Percentiles rank a stretch among this genome's conserved stretches.
Conservation (phyloP, 768 basidiomycete genomes). For the Lentinula sp. region DNA sequence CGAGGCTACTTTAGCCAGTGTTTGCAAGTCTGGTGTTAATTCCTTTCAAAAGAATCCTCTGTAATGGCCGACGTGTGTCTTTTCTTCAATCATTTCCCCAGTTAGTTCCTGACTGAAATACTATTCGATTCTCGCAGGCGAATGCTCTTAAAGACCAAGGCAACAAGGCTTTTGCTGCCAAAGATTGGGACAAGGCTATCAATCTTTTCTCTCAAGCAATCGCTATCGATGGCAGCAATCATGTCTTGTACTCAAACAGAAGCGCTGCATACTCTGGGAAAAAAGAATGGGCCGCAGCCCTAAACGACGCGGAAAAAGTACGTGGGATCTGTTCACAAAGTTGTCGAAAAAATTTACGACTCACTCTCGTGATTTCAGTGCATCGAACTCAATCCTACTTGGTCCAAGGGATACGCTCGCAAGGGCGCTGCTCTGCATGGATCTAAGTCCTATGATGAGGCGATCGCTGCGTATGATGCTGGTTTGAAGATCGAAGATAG, state of each 20-base stretch:
- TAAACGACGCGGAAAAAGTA: slow-evolving; percentile 90
- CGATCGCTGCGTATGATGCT: slow-evolving; percentile 75
- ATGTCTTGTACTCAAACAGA: slow-evolving; percentile 89
- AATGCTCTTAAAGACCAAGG: slow-evolving; percentile 82
- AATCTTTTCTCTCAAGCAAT: slow-evolving; percentile 80
- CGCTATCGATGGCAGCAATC: slow-evolving; percentile 73
- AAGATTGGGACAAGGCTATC: slow-evolving; percentile 87
- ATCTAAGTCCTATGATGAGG: slow-evolving; percentile 69
- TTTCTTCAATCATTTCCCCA: background rate
- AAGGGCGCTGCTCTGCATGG: slow-evolving; percentile 95
- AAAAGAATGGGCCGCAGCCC: slow-evolving; percentile 67
- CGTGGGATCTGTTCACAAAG: slow-evolving; percentile 13
- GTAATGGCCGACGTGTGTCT: slow-evolving; percentile 28
- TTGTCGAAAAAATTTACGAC: background rate
- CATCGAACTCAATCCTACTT: slow-evolving; percentile 69
- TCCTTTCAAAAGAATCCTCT: background rate
- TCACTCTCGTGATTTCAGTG: slow-evolving; percentile 41
- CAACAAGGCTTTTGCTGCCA: slow-evolving; percentile 93
- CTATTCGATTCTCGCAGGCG: slow-evolving; percentile 20
- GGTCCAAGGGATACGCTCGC: slow-evolving; percentile 88
- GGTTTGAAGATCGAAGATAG: slow-evolving; percentile 82
- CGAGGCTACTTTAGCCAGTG: background rate
- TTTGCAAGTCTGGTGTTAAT: background rate
- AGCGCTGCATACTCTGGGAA: slow-evolving; percentile 89
- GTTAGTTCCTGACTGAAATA: background rate